Evolutionary conservation across 257 asterid species (phyloP).

Genomic region (Handroanthus guayacan): DNA sequence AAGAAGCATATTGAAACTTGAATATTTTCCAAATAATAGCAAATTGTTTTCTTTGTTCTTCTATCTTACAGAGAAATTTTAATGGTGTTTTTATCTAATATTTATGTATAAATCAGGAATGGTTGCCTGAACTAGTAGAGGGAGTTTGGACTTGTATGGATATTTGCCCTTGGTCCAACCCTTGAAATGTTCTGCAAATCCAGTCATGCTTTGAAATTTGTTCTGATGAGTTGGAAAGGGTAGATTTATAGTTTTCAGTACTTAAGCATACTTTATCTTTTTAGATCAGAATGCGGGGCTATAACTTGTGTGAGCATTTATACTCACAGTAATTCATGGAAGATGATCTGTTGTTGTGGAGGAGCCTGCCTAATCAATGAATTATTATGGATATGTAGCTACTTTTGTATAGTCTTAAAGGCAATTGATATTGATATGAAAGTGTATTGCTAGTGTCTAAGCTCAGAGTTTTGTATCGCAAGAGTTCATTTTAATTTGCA

Average conservation of each 20-base stretch:
- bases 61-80: neutral
- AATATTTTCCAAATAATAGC: neutral
- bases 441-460: neutral
- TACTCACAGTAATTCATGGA: neutral
- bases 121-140: neutral
- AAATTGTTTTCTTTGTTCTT: neutral
- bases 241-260: neutral
- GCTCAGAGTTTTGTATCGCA: neutral
- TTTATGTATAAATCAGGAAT: neutral
- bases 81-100: neutral
- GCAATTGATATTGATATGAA: neutral
- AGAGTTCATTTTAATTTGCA: neutral
- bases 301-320: neutral
- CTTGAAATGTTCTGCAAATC: neutral
- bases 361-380: slow-evolving; percentile 1
- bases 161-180: neutral
- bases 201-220: neutral
- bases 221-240: neutral
- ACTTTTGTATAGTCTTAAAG: neutral
- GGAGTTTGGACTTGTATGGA: neutral
- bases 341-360: neutral
- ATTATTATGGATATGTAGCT: neutral
- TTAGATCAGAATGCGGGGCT: neutral
- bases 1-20: neutral
- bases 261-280: neutral